Percentiles rank a stretch among this genome's conserved stretches.
phyloP scores from a whole-genome alignment of 768 basidiomycete genomes.

The Amanita exitialis region DNA sequence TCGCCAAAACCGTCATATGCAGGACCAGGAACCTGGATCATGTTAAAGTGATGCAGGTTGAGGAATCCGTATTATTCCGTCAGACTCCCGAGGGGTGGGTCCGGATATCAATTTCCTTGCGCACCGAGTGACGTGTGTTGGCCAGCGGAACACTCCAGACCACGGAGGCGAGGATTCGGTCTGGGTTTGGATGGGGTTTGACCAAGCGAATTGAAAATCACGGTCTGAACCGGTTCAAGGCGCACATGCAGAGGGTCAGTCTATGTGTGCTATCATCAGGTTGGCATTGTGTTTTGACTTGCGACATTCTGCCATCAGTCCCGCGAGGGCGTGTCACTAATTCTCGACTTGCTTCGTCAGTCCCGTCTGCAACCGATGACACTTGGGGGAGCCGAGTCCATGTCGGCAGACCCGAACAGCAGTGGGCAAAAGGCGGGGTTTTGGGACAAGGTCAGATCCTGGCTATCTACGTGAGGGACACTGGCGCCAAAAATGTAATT shows the following conservation, averaged over 20 bases:
- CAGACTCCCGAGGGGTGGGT: constrained; percentile 64
- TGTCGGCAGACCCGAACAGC: not conserved
- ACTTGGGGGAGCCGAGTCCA: constrained; percentile 23
- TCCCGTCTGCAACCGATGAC: constrained; percentile 58
- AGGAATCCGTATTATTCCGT: constrained; percentile 68
- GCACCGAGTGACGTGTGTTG: constrained; percentile 1
- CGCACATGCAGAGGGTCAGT: constrained; percentile 74
- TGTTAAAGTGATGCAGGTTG: constrained; percentile 88
- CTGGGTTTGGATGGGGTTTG: constrained; percentile 84
- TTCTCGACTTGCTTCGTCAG: constrained; percentile 70
- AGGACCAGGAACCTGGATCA: constrained; percentile 88
- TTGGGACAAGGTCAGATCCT: constrained; percentile 34
- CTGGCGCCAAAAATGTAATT: not conserved
- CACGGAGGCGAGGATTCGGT: constrained; percentile 82
- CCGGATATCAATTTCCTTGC: not conserved
- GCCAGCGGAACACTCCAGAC: constrained; percentile 71
- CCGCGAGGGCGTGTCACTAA: constrained; percentile 79
- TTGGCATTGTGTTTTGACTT: not conserved
- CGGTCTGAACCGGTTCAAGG: constrained; percentile 76
- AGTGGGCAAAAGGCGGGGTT: constrained; percentile 8
- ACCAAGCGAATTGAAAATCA: constrained; percentile 83
- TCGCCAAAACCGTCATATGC: constrained; percentile 67
- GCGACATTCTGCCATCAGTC: constrained; percentile 36
- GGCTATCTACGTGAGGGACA: constrained; percentile 17
- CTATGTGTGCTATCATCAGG: constrained; percentile 5